Evolutionary conservation across 495 filamentous ascomycete species (phyloP).

Genomic region (Aspergillus sclerotiicarbonarius): DNA sequence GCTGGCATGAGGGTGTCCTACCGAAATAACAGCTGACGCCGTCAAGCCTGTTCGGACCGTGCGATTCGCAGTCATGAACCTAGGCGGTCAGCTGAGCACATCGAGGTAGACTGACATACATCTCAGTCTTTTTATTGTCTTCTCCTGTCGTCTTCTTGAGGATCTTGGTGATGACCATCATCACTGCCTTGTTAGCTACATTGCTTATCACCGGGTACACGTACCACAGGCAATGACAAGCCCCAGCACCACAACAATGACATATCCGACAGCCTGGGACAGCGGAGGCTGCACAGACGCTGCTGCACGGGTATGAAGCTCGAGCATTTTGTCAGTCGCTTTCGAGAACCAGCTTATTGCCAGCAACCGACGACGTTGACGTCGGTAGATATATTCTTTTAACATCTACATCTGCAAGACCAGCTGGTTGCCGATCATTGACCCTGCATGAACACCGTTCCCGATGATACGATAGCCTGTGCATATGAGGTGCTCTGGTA

Average conservation of each 20-base stretch:
- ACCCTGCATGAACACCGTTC: neutral
- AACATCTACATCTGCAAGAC: neutral
- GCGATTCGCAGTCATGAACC: slow-evolving; percentile 8
- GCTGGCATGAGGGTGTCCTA: neutral
- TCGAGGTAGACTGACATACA: too few relatives aligned
- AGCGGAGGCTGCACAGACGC: slow-evolving; percentile 24
- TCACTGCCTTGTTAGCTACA: slow-evolving; percentile 19
- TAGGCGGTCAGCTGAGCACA: neutral
- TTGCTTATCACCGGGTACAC: neutral
- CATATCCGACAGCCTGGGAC: slow-evolving; percentile 38
- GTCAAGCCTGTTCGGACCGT: slow-evolving; percentile 8
- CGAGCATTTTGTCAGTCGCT: neutral
- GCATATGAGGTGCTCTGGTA: neutral
- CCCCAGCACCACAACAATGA: slow-evolving; percentile 34
- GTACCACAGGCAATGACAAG: slow-evolving; percentile 32
- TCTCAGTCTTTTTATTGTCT: slow-evolving; percentile 43
- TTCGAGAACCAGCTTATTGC: too few relatives aligned
- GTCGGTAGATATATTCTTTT: too few relatives aligned
- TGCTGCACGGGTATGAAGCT: neutral
- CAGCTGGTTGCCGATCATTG: neutral
- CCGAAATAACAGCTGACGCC: slow-evolving; percentile 5
- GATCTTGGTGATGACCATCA: slow-evolving; percentile 36
- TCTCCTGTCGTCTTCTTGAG: slow-evolving; percentile 38
- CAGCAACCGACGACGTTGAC: too few relatives aligned
- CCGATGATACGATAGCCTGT: neutral